Evolutionary conservation across 2,329 filamentous ascomycete species (phyloP), one percentile per base, ranked within the genome.

Genomic region (Alternaria postmessia): DNA sequence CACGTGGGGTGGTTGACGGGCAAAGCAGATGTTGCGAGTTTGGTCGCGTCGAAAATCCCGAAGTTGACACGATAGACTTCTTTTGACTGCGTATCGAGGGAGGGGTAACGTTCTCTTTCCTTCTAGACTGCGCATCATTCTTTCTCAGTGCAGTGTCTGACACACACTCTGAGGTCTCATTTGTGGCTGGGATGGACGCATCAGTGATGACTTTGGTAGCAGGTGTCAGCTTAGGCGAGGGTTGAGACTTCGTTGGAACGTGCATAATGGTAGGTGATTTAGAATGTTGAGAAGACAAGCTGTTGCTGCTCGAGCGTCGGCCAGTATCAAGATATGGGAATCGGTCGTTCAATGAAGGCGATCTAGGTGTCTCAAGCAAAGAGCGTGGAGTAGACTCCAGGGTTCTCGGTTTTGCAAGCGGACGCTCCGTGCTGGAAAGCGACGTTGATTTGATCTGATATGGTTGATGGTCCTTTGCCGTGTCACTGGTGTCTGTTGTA

Each of bases 331-430:
- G 71, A 43, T 75, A 76, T 1, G 81, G 79, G 55, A 81, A 82
- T 0, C 80, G 77, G 16, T 81, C 81, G 38, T 82, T 82, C 80
- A 82, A 83, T 34, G 73, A 72, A 46, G 76, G 74, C 2, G 76
- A 76, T 14, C 59, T 63, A 2, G 67, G 70, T 5, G 61, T 73
- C 9, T 69, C 68, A 26, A 56, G 26, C 3, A 49, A 6, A 4
- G 56, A 51, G 11, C 57, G 59, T 18, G 69, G 53, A 9, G 46
- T 24, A 48, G 66, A 60, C 18, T 66, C 58, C 28, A 41, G 28
- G 22, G 61, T 30, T 56, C 53, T 62, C 1, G 47, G 41, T 5
- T 49, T 58, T 14, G 66, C 62, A 16, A 47, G 38, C 7, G 43
- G 42, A n/a, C n/a, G 32, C 4, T 55, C 9, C 9, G 6, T 54